Evolutionary conservation across 805 yeast species (phyloP).

Genomic region (Candida palmyrensis): DNA sequence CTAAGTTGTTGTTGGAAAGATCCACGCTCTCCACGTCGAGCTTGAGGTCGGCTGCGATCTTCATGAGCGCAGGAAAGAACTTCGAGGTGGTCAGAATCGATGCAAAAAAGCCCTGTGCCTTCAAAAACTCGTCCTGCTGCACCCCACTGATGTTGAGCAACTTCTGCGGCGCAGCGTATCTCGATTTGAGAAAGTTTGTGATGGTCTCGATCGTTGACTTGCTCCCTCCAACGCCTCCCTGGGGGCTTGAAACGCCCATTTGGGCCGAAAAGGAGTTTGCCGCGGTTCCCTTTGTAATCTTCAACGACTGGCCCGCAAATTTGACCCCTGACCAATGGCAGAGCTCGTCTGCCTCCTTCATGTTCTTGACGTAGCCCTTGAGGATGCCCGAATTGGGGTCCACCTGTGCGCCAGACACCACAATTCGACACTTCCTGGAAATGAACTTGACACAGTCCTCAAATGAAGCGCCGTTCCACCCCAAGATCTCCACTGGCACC

Average conservation of each 20-base stretch:
- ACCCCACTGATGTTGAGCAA: conserved; percentile 68
- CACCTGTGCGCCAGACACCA: conserved; percentile 47
- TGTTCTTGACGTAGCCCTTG: conserved; percentile 51
- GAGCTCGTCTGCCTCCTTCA: conserved; percentile 55
- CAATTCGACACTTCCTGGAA: conserved; percentile 58
- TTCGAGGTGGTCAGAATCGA: conserved; percentile 62
- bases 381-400: conserved; percentile 47
- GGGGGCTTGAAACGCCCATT: conserved; percentile 5
- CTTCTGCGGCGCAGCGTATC: conserved; percentile 62
- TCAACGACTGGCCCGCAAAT: conserved; percentile 71
- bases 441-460: conserved; percentile 67
- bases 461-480: conserved; percentile 78
- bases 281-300: conserved; percentile 36
- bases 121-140: conserved; percentile 57
- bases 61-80: conserved; percentile 86
- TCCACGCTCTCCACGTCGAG: conserved; percentile 68
- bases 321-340: conserved; percentile 67
- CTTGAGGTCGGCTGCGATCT: conserved; percentile 55
- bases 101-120: conserved; percentile 59
- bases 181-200: conserved; percentile 50
- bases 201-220: conserved; percentile 56
- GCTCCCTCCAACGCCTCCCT: conserved; percentile 7
- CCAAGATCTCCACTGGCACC: conserved; percentile 56
- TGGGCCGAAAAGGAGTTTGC: conserved; percentile 12
- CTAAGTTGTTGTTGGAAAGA: conserved; percentile 54